phyloP scores from a whole-genome alignment of 257 asterid genomes.

The Oldenlandia corymbosa region DNA sequence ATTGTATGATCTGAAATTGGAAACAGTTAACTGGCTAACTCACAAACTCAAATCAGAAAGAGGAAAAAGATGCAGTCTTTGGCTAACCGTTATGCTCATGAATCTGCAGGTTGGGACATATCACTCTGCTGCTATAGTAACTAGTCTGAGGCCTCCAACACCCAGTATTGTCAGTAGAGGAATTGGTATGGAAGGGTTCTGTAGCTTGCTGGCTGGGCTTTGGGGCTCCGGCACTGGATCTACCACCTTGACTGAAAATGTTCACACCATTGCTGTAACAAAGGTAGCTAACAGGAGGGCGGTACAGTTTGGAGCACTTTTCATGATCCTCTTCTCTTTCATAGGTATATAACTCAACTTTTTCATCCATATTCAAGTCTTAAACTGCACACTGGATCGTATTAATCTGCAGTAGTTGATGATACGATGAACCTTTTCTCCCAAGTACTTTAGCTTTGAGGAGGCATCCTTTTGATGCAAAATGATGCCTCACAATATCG shows the following conservation, averaged over 20 bases:
- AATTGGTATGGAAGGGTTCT: constrained; percentile 88
- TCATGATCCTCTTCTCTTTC: constrained; percentile 80
- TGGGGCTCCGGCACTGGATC: constrained; percentile 98
- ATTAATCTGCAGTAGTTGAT: neutral
- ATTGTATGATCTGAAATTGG: neutral
- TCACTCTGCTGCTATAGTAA: constrained; percentile 63
- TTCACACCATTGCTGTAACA: constrained; percentile 69
- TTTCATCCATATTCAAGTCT: too few species aligned
- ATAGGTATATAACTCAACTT: constrained; percentile 77
- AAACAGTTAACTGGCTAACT: too few species aligned
- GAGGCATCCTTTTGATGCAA: too few species aligned
- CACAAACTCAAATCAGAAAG: neutral
- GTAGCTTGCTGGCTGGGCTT: constrained; percentile 90
- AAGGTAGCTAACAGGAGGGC: constrained; percentile 82
- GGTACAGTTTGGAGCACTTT: constrained; percentile 64
- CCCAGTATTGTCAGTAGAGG: constrained; percentile 91
- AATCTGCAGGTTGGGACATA: constrained; percentile 71
- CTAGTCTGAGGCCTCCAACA: constrained; percentile 71
- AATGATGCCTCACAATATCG: neutral
- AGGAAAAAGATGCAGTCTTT: neutral
- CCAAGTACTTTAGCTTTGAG: too few species aligned
- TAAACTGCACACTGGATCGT: too few species aligned
- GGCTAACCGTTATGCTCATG: constrained; percentile 6
- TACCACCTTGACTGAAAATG: constrained; percentile 81
- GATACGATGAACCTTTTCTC: neutral